phyloP scores from a whole-genome alignment of 1,284 basidiomycete species.

The Cryptococcus deneoformans region DNA sequence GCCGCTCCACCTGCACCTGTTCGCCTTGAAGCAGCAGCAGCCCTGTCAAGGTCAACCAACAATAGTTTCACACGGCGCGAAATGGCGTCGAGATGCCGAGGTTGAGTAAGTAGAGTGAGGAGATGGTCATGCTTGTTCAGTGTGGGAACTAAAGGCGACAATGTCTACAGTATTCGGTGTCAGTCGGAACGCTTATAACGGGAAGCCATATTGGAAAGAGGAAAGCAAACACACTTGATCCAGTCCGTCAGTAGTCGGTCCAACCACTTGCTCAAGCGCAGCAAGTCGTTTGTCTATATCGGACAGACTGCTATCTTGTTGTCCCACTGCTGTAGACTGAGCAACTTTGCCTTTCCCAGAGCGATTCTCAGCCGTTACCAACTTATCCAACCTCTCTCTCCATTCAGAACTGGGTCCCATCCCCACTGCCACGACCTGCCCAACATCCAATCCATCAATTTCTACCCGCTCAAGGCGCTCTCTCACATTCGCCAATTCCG shows the following conservation, averaged over 20 bases:
- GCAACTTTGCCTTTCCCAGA: not conserved
- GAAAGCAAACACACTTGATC: constrained; percentile 24
- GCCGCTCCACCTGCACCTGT: constrained; percentile 45
- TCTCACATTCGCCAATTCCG: constrained; percentile 32
- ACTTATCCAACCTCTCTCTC: constrained; percentile 52
- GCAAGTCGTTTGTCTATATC: constrained; percentile 77
- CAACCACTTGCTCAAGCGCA: constrained; percentile 73
- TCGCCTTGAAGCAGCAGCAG: constrained; percentile 56
- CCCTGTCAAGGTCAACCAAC: constrained; percentile 86
- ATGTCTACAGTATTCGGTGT: constrained; percentile 43
- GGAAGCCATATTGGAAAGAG: not conserved
- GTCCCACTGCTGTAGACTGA: not conserved
- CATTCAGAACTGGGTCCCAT: too few relatives aligned
- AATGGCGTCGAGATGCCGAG: constrained; percentile 94
- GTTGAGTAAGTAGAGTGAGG: constrained; percentile 84
- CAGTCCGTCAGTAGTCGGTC: constrained; percentile 45
- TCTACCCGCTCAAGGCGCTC: constrained; percentile 27
- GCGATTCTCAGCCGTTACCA: constrained; percentile 10
- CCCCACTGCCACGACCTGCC: not conserved
- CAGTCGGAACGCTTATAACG: constrained; percentile 15
- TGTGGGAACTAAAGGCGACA: constrained; percentile 75
- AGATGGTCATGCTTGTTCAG: constrained; percentile 72
- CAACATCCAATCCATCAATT: not conserved
- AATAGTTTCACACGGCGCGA: constrained; percentile 90
- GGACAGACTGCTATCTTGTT: constrained; percentile 49